These are phyloP conservation scores for Zostera marina DNA, from an alignment of 116 monocot species.

Conservation along the genomic window DNA sequence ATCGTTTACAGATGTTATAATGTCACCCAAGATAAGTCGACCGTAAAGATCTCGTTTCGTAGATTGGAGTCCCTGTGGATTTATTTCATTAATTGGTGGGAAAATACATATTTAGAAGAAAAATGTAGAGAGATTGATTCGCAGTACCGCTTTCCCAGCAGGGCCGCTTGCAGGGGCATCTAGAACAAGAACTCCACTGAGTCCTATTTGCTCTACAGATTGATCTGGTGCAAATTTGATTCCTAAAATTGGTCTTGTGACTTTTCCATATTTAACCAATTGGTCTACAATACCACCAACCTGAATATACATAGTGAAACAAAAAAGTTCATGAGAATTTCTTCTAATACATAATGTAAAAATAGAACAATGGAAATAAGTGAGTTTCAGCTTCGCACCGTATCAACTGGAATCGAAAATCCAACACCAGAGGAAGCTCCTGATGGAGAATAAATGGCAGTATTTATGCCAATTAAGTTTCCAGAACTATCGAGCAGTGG, in stretches of 20 bases:
- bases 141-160: slow-evolving; percentile 84
- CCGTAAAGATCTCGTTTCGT: slow-evolving; percentile 94
- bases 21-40: slow-evolving; percentile 85
- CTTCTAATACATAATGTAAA: neutral
- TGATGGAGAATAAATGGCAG: slow-evolving; percentile 96
- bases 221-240: slow-evolving; percentile 99
- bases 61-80: slow-evolving; percentile 56
- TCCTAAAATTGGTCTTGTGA: slow-evolving; percentile 92
- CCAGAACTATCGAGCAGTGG: slow-evolving; percentile 94
- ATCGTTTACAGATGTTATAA: slow-evolving; percentile 86
- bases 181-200: slow-evolving; percentile 91
- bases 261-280: slow-evolving; percentile 88
- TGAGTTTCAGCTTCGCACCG: slow-evolving; percentile 21
- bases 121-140: too few species aligned
- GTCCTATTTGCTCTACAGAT: slow-evolving; percentile 95
- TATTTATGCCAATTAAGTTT: slow-evolving; percentile 91
- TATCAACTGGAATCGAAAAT: slow-evolving; percentile 96
- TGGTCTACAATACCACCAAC: slow-evolving; percentile 91
- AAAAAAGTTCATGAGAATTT: neutral
- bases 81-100: neutral
- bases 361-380: neutral
- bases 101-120: neutral
- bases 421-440: slow-evolving; percentile 99
- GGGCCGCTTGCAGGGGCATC: slow-evolving; percentile 95
- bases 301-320: slow-evolving; percentile 14